phyloP scores from a whole-genome alignment of 2,329 filamentous ascomycete species.

The Dactylella cylindrospora region DNA sequence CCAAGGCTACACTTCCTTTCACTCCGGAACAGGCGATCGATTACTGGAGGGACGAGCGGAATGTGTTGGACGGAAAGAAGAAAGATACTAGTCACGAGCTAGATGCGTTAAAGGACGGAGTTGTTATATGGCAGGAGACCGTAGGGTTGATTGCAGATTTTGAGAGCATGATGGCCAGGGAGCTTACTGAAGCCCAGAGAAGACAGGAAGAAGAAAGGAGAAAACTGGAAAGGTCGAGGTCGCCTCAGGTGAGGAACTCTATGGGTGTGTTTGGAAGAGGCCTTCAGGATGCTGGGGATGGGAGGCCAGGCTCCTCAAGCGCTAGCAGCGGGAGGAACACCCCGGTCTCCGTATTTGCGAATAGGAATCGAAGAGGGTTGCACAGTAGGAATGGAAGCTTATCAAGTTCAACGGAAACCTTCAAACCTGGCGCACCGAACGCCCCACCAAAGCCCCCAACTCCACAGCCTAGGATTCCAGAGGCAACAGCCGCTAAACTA shows the following conservation, averaged over 20 bases:
- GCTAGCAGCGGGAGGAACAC: constrained; percentile 37
- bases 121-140: constrained; percentile 66
- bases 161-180: constrained; percentile 62
- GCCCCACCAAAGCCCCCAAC: neutral
- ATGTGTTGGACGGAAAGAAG: constrained; percentile 60
- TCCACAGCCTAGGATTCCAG: constrained; percentile 25
- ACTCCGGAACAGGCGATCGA: constrained; percentile 51
- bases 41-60: constrained; percentile 68
- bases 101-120: constrained; percentile 68
- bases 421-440: constrained; percentile 13
- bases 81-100: constrained; percentile 63
- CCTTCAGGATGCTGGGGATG: constrained; percentile 60
- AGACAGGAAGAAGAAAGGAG: constrained; percentile 50
- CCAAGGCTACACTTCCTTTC: constrained; percentile 32
- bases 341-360: constrained; percentile 33
- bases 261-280: constrained; percentile 56
- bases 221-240: constrained; percentile 51
- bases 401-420: constrained; percentile 38
- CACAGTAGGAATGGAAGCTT: constrained; percentile 36
- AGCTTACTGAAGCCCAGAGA: constrained; percentile 55
- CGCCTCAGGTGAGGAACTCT: constrained; percentile 56
- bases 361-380: constrained; percentile 27
- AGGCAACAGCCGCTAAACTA: constrained; percentile 22
- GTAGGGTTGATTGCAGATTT: constrained; percentile 64
- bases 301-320: constrained; percentile 24